Conservation (phyloP, 495 filamentous ascomycete species). For the Hypomontagnella monticulosa region DNA sequence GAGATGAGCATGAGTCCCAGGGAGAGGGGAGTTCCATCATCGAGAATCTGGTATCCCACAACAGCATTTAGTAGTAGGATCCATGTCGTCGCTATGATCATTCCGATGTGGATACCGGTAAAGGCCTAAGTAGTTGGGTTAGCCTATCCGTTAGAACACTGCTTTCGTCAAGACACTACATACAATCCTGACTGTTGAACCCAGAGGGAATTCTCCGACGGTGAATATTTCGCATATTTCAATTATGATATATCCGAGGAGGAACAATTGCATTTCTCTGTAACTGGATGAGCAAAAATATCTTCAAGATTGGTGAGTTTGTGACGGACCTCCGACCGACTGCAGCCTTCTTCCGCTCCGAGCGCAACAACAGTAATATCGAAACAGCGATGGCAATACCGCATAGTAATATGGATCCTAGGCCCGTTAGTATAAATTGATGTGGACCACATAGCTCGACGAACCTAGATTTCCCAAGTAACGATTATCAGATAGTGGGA, state of each 20-base stretch:
- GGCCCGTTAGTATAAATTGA: constrained; percentile 4
- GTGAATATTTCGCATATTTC: constrained; percentile 97
- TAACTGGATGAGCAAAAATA: constrained; percentile 40
- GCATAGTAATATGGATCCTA: constrained; percentile 90
- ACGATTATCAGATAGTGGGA: constrained; percentile 68
- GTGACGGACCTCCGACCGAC: constrained; percentile 84
- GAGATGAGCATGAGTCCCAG: constrained; percentile 78
- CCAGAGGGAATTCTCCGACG: constrained; percentile 85
- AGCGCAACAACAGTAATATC: constrained; percentile 73
- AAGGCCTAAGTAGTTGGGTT: constrained; percentile 71
- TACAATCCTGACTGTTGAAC: constrained; percentile 72
- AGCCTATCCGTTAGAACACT: neutral
- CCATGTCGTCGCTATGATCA: constrained; percentile 89
- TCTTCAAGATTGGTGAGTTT: neutral
- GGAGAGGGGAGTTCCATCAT: constrained; percentile 90
- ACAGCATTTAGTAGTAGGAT: constrained; percentile 90
- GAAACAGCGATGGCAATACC: constrained; percentile 78
- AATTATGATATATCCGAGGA: constrained; percentile 86
- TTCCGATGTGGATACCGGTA: constrained; percentile 89
- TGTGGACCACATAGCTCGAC: constrained; percentile 41
- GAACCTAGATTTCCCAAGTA: constrained; percentile 86
- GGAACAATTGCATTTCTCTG: constrained; percentile 96
- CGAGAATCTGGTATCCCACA: constrained; percentile 91
- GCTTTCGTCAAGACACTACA: constrained; percentile 37
- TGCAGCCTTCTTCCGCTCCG: constrained; percentile 93